A percentile compares a stretch with the other conserved stretches of the same genome.
Evolutionary conservation across 2,329 filamentous ascomycete genomes (phyloP).

Genomic region (Leptographium lundbergii): DNA sequence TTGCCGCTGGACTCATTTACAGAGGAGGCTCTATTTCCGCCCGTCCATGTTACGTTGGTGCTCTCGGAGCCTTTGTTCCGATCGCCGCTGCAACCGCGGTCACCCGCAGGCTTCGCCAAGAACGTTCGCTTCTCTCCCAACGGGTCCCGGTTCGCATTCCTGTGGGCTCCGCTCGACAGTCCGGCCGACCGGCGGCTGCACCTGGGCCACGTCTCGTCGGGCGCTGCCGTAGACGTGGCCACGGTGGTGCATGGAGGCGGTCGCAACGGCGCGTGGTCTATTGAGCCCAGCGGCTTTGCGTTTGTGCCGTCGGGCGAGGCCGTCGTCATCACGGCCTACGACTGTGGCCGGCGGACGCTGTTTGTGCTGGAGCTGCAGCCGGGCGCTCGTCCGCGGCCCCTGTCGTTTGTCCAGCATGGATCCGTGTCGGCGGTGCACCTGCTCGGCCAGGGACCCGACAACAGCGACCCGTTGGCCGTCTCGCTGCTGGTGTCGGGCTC

Average conservation of each 20-base stretch:
- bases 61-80: neutral
- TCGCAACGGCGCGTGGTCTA: conserved; percentile 14
- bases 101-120: neutral
- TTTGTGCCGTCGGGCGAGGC: conserved; percentile 21
- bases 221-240: conserved; percentile 18
- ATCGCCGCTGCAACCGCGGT: neutral
- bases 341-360: conserved; percentile 21
- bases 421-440: conserved; percentile 12
- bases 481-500: conserved; percentile 24
- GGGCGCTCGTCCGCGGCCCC: conserved; percentile 14
- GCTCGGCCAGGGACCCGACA: neutral
- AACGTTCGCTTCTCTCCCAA: conserved; percentile 25
- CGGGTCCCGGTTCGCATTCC: conserved; percentile 22
- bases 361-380: conserved; percentile 21
- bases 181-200: conserved; percentile 18
- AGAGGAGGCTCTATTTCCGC: neutral
- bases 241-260: conserved; percentile 13
- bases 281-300: conserved; percentile 19
- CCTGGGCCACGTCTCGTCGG: conserved; percentile 18
- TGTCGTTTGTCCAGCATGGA: conserved; percentile 13
- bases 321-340: conserved; percentile 21
- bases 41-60: conserved; percentile 1
- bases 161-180: conserved; percentile 16
- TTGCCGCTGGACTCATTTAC: conserved; percentile 21
- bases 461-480: neutral